Evolutionary conservation across 78 protist species (phyloP), one percentile per base, ranked within the genome.

Genomic region (Isochrysis galbana): DNA sequence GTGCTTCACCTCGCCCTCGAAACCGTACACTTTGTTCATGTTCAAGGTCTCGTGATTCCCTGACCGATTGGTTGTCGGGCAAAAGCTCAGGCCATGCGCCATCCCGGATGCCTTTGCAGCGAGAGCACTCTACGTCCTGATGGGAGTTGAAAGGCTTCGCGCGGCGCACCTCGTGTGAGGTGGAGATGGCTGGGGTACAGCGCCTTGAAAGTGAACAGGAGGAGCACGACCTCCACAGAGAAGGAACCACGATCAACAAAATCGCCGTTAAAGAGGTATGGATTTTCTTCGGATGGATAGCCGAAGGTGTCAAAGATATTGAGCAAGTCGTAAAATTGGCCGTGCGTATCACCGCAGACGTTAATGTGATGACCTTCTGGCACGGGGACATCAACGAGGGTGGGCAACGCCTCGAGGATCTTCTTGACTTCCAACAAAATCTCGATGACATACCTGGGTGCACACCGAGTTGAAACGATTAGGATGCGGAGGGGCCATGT

Each of bases 241-340:
- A 89, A 93, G n/a, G 89, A 45, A 86, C 95, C 95, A 11, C 95
- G 48, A 36, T 93, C 95, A 10, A 93, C 93, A 44, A 38, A 93
- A 44, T 93, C 95, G 32, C 95, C 95, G 72, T 70, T 51, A 77
- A 93, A 93, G 10, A 93, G 39, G 86, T 89, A 93, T 5, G 91
- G 89, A 25, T 89, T 80, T 51, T 38, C 45, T 41, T 7, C 47
- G 48, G 86, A 77, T 5, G 86, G 86, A 25, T 39, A 77, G 47
- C 86, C 42, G 22, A 54, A 70, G 34, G 26, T 39, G 45, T 87
- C 89, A 32, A 93, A 93, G n/a, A 93, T 72, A 47, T 93, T 93
- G 42, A 93, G 84, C 78, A 93, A 87, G 74, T 93, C 94, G 67
- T 54, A 93, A 67, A 61, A 88, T 34, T 93, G 94, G 23, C 94